Base-by-base conservation (phyloP, 345 rosid genomes). In the Turritis glabra region DNA sequence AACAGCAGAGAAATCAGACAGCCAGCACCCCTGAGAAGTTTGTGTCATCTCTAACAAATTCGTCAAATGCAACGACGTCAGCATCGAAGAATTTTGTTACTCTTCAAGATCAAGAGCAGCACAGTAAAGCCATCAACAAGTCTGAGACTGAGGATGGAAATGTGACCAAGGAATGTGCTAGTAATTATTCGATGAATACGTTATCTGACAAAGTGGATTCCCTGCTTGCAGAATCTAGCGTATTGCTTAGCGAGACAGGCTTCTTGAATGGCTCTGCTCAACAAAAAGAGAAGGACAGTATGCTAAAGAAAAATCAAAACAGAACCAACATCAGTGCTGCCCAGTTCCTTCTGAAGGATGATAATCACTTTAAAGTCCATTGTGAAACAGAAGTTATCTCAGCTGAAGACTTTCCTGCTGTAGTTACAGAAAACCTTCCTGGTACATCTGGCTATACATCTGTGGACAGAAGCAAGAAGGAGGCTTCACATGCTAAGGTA, bases 401-500 rank as follows among this genome's bases (percentile, higher is more conserved):
- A 53, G 58, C 48, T 77, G 79, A 63, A 68, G 46, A 40, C 15
- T 15, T 40, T 40, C 46, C 46, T 63, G 60, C 18, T 69, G 81
- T 71, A 72, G 73, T 58, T 55, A 78, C 50, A 32, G 74, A 79
- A 68, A 77, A 76, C 56, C 76, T 72, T 73, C 51, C 62, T 71
- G 58, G 37, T 79, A 77, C 35, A 19, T 66, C 69, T 75, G 75
- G 79, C 79, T 82, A 85, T 41, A 64, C 71, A 57, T 29, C 50
- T 64, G 4, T 64, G 53, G 63, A 57, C 38, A 70, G 69, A 71
- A 79, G 59, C 65, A 29, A 46, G 59, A 74, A 72, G 66, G 78
- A 78, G 64, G 37, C 55, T 25, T 77, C 83, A 21, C 67, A 62
- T 63, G 33, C 46, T 35, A 80, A 84, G 93, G 93, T 90, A 76